Evolutionary conservation across 2,329 filamentous ascomycete species (phyloP).

Genomic region (Diaporthe sp.): DNA sequence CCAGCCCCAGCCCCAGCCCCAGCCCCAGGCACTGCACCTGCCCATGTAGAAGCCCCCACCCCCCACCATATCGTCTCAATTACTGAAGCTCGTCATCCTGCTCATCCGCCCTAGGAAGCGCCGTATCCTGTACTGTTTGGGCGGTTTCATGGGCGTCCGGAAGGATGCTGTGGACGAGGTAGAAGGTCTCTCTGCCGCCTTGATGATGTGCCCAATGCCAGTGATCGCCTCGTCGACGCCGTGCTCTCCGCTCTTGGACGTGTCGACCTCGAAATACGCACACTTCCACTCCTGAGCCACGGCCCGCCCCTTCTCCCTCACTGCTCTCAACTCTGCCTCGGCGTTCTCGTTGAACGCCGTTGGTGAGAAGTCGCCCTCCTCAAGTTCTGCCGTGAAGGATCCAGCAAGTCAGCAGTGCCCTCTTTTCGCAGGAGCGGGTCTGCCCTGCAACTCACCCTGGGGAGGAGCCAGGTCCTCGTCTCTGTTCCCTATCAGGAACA

Average conservation of each 20-base stretch:
- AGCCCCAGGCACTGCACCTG: not conserved
- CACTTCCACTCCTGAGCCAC: conserved; percentile 40
- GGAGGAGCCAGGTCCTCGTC: conserved; percentile 41
- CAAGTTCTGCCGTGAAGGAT: conserved; percentile 27
- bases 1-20: not conserved
- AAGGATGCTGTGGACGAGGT: conserved; percentile 41
- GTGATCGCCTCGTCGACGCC: conserved; percentile 40
- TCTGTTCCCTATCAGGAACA: conserved; percentile 41
- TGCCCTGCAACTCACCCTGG: conserved; percentile 34
- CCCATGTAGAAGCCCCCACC: not conserved
- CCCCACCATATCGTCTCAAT: not conserved
- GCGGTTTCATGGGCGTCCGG: conserved; percentile 39
- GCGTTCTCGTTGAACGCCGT: conserved; percentile 36
- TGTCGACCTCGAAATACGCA: conserved; percentile 41
- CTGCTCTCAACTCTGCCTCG: conserved; percentile 40
- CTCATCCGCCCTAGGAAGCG: conserved; percentile 39
- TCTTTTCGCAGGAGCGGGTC: too few species aligned
- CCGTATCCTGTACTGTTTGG: conserved; percentile 41
- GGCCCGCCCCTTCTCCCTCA: conserved; percentile 39
- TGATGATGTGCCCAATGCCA: conserved; percentile 39
- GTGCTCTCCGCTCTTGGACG: conserved; percentile 36
- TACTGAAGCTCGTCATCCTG: conserved; percentile 39
- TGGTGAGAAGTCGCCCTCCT: conserved; percentile 37
- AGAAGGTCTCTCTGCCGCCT: conserved; percentile 38
- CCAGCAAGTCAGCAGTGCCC: conserved; percentile 13